Evolutionary conservation across 345 rosid genomes (phyloP).

Genomic region (Pistacia vera): DNA sequence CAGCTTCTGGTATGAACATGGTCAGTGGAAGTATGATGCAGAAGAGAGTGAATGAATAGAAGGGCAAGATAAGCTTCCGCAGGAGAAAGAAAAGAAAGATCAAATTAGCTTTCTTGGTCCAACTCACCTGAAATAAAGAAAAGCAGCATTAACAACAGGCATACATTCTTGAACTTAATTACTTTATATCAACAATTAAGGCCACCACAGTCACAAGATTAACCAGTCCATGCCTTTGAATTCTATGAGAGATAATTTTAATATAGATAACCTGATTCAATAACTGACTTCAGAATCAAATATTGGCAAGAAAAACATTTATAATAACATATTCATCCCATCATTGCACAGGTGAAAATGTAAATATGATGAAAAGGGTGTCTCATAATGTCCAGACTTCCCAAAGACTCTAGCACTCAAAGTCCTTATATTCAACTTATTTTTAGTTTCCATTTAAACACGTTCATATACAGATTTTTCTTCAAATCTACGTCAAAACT

Average conservation of each 20-base stretch:
- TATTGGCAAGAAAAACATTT: too few species aligned
- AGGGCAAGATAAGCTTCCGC: slow-evolving; percentile 86
- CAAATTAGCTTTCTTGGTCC: slow-evolving; percentile 76
- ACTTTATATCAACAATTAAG: neutral
- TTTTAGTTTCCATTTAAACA: neutral
- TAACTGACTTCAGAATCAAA: neutral
- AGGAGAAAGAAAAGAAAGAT: slow-evolving; percentile 86
- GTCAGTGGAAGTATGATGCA: slow-evolving; percentile 89
- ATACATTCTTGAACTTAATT: neutral
- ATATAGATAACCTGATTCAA: neutral
- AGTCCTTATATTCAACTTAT: neutral
- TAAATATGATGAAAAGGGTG: too few species aligned
- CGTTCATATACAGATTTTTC: neutral
- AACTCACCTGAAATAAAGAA: slow-evolving; percentile 51
- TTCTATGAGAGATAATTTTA: neutral
- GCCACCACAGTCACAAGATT: neutral
- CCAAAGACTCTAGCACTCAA: neutral
- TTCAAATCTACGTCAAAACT: neutral
- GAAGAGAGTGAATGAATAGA: slow-evolving; percentile 94
- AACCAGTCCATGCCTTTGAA: neutral
- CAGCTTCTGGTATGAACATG: slow-evolving; percentile 91
- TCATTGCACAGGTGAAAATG: neutral
- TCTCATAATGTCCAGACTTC: neutral
- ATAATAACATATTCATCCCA: neutral
- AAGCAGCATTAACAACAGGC: neutral